These are phyloP conservation scores for Neonectria sp. DNA, from an alignment of 2,329 filamentous ascomycete species.

Conservation along the genomic window DNA sequence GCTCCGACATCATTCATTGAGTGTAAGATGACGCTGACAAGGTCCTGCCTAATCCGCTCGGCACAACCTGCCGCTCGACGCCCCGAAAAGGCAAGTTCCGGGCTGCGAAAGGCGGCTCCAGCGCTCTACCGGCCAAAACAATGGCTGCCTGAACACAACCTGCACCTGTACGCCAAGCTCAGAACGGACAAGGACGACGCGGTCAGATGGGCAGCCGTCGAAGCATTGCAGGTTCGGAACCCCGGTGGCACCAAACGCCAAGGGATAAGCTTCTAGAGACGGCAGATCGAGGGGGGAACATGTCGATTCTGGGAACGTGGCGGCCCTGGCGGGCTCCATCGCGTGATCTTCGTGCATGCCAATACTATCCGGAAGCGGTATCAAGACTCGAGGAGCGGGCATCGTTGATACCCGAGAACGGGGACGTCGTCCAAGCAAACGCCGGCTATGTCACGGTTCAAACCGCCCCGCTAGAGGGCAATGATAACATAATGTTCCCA, in stretches of 20 bases:
- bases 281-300: conserved; percentile 3
- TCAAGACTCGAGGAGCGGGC: conserved; percentile 41
- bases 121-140: conserved; percentile 3
- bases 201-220: conserved; percentile 38
- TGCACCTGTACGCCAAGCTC: conserved; percentile 19
- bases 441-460: conserved; percentile 17
- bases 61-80: not conserved
- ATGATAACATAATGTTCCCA: not conserved
- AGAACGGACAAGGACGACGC: conserved; percentile 30
- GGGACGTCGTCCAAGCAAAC: not conserved
- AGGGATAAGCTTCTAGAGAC: not conserved
- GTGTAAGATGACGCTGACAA: conserved; percentile 13
- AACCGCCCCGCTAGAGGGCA: not conserved
- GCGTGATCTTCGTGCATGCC: conserved; percentile 23
- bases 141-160: conserved; percentile 18
- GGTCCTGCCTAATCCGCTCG: not conserved
- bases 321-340: conserved; percentile 19
- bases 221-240: conserved; percentile 3
- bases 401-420: conserved; percentile 11
- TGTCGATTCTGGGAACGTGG: conserved; percentile 23
- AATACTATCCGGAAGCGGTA: conserved; percentile 34
- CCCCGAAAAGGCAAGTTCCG: conserved; percentile 14
- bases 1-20: not conserved
- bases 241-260: not conserved
- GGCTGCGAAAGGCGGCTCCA: not conserved